Evolutionary conservation across 2,329 filamentous ascomycete species (phyloP).

Genomic region (Cucurbitaria berberidis): DNA sequence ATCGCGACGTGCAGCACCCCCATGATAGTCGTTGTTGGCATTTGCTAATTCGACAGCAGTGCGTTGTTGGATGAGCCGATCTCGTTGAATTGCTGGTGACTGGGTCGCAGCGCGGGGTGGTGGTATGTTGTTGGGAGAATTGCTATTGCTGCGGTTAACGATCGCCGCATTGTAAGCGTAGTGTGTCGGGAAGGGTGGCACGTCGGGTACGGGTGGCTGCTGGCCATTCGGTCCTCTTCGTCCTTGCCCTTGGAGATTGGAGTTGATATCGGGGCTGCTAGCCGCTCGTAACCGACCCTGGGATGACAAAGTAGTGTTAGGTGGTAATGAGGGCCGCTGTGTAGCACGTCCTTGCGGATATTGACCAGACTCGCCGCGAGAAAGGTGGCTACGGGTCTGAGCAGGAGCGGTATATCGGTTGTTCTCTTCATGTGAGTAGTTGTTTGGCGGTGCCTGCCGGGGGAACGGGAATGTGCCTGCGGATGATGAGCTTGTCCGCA

Average conservation of each 20-base stretch:
- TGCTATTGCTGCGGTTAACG: constrained; percentile 80
- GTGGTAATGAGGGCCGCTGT: constrained; percentile 80
- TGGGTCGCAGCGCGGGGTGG: constrained; percentile 73
- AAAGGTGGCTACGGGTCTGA: constrained; percentile 75
- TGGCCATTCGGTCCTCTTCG: constrained; percentile 62
- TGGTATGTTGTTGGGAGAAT: constrained; percentile 75
- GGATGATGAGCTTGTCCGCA: constrained; percentile 72
- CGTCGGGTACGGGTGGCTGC: constrained; percentile 50
- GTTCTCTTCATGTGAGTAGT: constrained; percentile 75
- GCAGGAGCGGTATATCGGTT: constrained; percentile 89
- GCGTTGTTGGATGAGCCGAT: constrained; percentile 56
- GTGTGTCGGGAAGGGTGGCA: constrained; percentile 61
- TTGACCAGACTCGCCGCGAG: constrained; percentile 73
- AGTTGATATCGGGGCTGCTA: constrained; percentile 89
- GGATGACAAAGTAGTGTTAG: constrained; percentile 59
- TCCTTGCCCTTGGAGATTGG: constrained; percentile 63
- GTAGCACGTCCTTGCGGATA: constrained; percentile 68
- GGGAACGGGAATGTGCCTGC: constrained; percentile 83
- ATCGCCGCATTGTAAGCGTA: constrained; percentile 64
- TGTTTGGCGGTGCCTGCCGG: constrained; percentile 71
- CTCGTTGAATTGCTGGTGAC: constrained; percentile 71
- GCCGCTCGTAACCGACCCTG: constrained; percentile 79
- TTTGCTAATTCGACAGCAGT: constrained; percentile 43
- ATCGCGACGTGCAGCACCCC: constrained; percentile 39
- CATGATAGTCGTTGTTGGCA: constrained; percentile 50